Base-by-base conservation (phyloP, 768 basidiomycete species). In the Lentinula raphanica region DNA sequence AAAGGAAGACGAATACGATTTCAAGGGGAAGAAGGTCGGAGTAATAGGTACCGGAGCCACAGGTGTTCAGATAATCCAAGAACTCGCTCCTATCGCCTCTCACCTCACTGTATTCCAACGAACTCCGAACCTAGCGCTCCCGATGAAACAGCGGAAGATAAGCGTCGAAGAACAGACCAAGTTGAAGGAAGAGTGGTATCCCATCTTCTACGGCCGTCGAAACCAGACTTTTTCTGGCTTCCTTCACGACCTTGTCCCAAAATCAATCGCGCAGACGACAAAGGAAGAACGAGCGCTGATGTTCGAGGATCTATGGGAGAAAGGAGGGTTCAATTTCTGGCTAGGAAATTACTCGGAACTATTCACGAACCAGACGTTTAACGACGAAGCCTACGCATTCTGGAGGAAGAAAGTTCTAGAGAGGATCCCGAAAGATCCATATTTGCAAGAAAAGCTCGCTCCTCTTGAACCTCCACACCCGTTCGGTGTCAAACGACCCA, bases 61-160 rank as follows among this genome's bases (percentile, higher is more conserved):
- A 12, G 49, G 49, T 9, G 28, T 50, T 7, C 49, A 31, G 19
- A 27, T 63, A 15, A 61, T 61, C 13, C 60, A 63, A 39, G 53
- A 49, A 23, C 42, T 51, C 11, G 54, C 57, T 23, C 5, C 46
- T 5, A 23, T 27, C 4, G 57, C 39, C 2, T 21, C 5, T 11
- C 60, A 61, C n/a, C 60, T 63, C 25, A 61, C 62, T 5, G 54
- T 63, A 9, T 63, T 63, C 58, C 60, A 63, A 28, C 60, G 60
- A 42, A 56, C 35, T 2, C 60, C 58, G 29, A 58, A 58, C 51
- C 25, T 50, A 8, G 28, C 46, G 6, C 31, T 58, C 5, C 48
- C 57, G 3, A 58, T 58, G 49, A 42, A n/a, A 11, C 42, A 59
- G 29, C n/a, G 29, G 5, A 40, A 28, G 28, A 31, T 46, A 13